Evolutionary conservation across 1,139 yeast genomes (phyloP).

Genomic region (Barnettozyma hawaiiensis): DNA sequence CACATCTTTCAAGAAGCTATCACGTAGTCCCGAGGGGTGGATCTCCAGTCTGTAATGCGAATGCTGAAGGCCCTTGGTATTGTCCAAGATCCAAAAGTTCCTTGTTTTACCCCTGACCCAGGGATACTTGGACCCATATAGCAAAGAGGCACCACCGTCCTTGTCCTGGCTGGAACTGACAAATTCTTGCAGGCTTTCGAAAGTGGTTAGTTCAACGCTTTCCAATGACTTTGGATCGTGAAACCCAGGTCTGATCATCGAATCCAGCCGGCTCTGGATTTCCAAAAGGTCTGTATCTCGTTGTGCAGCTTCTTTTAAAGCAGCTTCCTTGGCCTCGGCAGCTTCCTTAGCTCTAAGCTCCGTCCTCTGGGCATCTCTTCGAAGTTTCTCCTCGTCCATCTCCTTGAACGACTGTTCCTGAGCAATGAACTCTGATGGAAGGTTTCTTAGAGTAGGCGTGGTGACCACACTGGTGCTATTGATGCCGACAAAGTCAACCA

Average conservation of each 20-base stretch:
- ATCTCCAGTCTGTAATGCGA: constrained; percentile 18
- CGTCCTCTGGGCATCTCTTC: constrained; percentile 24
- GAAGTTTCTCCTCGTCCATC: constrained; percentile 28
- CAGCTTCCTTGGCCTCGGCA: constrained; percentile 8
- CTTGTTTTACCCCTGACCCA: constrained; percentile 19
- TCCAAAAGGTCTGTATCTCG: background rate
- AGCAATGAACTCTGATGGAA: constrained; percentile 32
- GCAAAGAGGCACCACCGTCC: constrained; percentile 1
- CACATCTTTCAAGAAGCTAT: constrained; percentile 14
- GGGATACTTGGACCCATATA: constrained; percentile 20
- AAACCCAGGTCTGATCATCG: background rate
- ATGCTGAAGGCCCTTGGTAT: constrained; percentile 3
- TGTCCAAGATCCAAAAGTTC: constrained; percentile 16
- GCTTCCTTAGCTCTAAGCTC: constrained; percentile 6
- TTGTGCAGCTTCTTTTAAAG: background rate
- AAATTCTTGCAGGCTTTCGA: constrained; percentile 27
- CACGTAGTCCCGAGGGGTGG: constrained; percentile 14
- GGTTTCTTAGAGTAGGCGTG: constrained; percentile 54
- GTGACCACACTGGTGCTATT: constrained; percentile 54
- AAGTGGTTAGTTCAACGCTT: constrained; percentile 28
- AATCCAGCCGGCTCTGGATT: background rate
- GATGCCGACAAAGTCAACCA: constrained; percentile 72
- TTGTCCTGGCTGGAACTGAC: constrained; percentile 13
- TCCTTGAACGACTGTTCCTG: constrained; percentile 34
- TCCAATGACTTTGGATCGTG: constrained; percentile 14